These are phyloP conservation scores for Amanita inopinata DNA, from an alignment of 768 basidiomycete species.

Conservation along the genomic window DNA sequence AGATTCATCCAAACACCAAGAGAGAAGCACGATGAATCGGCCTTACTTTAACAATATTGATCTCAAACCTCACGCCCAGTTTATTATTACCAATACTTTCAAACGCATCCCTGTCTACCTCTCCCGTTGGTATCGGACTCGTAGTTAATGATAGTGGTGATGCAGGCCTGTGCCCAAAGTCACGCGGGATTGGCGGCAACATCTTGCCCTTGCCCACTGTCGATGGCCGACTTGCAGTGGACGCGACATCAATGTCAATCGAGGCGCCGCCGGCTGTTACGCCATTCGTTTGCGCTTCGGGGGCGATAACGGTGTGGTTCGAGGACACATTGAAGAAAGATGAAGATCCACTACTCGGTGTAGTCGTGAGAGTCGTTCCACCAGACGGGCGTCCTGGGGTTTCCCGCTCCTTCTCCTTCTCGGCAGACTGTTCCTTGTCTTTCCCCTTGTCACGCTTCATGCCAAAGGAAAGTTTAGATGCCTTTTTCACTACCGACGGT, in stretches of 20 bases:
- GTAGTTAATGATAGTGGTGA: conserved; percentile 18
- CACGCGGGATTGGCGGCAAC: conserved; percentile 74
- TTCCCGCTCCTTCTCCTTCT: conserved; percentile 26
- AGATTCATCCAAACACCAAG: not conserved
- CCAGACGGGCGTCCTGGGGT: conserved; percentile 30
- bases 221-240: conserved; percentile 27
- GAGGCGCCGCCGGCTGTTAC: conserved; percentile 13
- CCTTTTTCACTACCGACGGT: conserved; percentile 60
- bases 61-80: conserved; percentile 90
- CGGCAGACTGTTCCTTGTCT: conserved; percentile 28
- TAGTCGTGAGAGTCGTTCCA: conserved; percentile 46
- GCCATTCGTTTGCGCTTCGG: conserved; percentile 19
- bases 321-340: conserved; percentile 80
- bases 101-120: conserved; percentile 58
- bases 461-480: conserved; percentile 72
- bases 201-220: conserved; percentile 50
- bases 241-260: conserved; percentile 22
- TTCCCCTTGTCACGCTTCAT: conserved; percentile 46
- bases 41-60: conserved; percentile 91
- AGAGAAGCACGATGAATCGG: conserved; percentile 3
- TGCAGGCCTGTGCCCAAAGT: conserved; percentile 30
- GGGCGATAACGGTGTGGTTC: conserved; percentile 26
- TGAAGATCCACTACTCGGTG: conserved; percentile 67
- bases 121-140: conserved; percentile 53
- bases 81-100: conserved; percentile 68